Evolutionary conservation across 805 yeast species (phyloP), one percentile per base, ranked within the genome.

Genomic region (Cyberlindnera nakhonratchasimensis): DNA sequence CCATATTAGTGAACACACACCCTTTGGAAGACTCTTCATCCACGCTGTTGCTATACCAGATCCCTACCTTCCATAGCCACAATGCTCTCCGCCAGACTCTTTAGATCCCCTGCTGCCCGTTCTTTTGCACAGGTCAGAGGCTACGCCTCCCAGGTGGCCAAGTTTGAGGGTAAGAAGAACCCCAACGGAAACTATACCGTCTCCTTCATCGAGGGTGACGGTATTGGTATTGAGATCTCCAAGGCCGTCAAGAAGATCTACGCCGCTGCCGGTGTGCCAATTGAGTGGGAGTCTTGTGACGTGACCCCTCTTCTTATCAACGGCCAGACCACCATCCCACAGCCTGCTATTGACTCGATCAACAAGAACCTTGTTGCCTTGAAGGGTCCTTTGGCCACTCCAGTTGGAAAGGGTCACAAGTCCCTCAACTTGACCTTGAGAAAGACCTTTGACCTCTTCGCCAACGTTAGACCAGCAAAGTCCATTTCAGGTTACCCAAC

Each of bases 361-460:
- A 87, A 88, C 76, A 83, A 78, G 70, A 87, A 91, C 75, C 77
- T 82, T 71, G 91, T 93, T 50, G 99, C 98, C 42, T 78, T 93
- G 63, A 93, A 93, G 74, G 99, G 99, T 55, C 98, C 98, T 23
- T 74, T 93, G 61, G 98, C 97, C 42, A 93, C 99, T 30, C 99
- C 99, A 44, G 90, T 91, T 51, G 99, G 97, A 59, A 91, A 91
- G 72, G 99, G 99, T 64, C 98, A 93, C 75, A 88, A 88, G 62
- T 90, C 98, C 34, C 80, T 93, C 78, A 93, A 93, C 78, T 77
- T 93, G 75, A 91, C 99, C 28, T 77, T 93, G 69, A 88, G 99
- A 77, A 87, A 96, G 73, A 87, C 98, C 40, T 93, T 93, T 74
- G 82, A 85, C 70, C 75, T 93, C 57, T 93, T 89, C 57, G 99